Evolutionary conservation across 192 early-diverging fungal species (phyloP).

Genomic region (Diversispora eburnea): DNA sequence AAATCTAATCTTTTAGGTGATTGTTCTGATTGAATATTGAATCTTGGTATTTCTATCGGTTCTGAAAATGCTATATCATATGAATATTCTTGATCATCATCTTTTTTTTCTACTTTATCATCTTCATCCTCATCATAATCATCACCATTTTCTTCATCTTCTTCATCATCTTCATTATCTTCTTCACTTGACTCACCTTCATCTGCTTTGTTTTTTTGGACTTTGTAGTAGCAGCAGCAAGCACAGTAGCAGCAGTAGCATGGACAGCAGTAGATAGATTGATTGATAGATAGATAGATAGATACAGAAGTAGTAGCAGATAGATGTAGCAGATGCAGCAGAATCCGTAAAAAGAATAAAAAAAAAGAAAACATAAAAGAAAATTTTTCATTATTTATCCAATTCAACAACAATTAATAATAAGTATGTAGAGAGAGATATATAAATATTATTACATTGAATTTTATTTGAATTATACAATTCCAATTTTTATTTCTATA

Average conservation of each 20-base stretch:
- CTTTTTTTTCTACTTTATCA: background rate
- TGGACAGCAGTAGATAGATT: no score
- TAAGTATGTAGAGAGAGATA: no score
- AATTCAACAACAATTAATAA: background rate
- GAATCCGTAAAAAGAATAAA: conserved; percentile 6
- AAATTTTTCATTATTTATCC: conserved; percentile 2
- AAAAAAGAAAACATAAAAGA: conserved; percentile 7
- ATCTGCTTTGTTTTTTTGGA: background rate
- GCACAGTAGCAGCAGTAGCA: background rate
- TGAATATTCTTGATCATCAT: background rate
- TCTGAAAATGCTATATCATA: background rate
- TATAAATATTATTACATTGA: conserved; percentile 19
- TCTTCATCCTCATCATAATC: background rate
- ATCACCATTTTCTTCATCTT: background rate
- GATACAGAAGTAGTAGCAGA: no score
- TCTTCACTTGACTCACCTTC: background rate
- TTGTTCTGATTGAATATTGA: conserved; percentile 8
- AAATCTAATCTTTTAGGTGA: conserved; percentile 1
- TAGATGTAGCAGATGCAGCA: background rate
- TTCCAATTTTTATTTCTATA: background rate
- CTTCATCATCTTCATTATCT: background rate
- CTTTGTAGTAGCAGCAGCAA: background rate
- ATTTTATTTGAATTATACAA: conserved; percentile 12
- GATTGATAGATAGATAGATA: no score
- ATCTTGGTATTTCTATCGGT: conserved; percentile 3